Evolutionary conservation across 2,329 filamentous ascomycete species (phyloP).

Genomic region (Aureobasidium sp.): DNA sequence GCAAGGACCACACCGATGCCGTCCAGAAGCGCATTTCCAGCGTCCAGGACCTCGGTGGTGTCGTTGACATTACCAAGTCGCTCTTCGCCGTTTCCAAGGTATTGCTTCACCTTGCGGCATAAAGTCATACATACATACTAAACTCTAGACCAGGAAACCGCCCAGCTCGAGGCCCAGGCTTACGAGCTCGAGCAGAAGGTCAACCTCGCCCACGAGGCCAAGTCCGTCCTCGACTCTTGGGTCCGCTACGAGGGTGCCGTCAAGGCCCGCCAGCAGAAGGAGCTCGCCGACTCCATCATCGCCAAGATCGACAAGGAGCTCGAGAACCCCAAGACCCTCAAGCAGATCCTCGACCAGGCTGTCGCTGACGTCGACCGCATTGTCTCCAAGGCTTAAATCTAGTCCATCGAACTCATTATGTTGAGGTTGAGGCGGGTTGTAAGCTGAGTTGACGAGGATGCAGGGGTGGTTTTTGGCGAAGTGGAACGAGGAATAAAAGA

Average conservation of each 20-base stretch:
- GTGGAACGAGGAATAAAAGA: background rate
- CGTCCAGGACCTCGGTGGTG: conserved; percentile 88
- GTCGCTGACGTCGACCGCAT: conserved; percentile 80
- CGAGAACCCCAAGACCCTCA: conserved; percentile 91
- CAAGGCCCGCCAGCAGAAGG: conserved; percentile 96
- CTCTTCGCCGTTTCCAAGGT: conserved; percentile 99
- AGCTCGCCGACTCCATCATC: conserved; percentile 88
- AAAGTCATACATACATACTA: conserved; percentile 2
- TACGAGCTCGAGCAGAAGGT: conserved; percentile 97
- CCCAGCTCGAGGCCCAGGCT: conserved; percentile 87
- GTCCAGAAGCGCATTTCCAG: conserved; percentile 91
- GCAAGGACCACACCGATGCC: conserved; percentile 88
- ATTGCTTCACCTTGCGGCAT: conserved; percentile 21
- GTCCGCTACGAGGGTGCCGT: conserved; percentile 97
- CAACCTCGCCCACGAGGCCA: conserved; percentile 84
- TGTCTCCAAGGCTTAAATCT: conserved; percentile 14
- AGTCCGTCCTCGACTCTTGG: conserved; percentile 94
- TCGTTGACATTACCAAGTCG: conserved; percentile 94
- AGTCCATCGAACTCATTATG: background rate
- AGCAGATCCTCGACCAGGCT: conserved; percentile 97
- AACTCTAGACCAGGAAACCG: conserved; percentile 69
- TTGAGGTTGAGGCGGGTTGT: background rate
- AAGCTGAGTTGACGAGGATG: background rate
- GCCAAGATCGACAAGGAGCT: conserved; percentile 98
- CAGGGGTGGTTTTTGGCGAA: background rate